Evolutionary conservation across 2,329 filamentous ascomycete genomes (phyloP).

Genomic region (Cladophialophora carrionii): DNA sequence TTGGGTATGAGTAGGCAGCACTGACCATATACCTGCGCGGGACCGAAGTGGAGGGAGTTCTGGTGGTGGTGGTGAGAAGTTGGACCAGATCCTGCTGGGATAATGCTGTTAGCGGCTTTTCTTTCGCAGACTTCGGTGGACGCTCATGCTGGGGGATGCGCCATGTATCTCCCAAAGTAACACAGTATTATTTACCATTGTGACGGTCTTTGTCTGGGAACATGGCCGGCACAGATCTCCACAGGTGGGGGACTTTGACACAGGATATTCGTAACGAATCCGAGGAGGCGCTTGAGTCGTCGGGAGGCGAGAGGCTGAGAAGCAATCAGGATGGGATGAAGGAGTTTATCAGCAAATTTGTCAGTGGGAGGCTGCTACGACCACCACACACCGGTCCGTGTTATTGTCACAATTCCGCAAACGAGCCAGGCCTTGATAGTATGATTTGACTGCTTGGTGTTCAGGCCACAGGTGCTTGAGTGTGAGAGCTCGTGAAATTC

Average conservation of each 20-base stretch:
- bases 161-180: neutral
- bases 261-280: neutral
- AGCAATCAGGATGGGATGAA: neutral
- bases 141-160: neutral
- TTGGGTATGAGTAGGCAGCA: neutral
- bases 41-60: neutral
- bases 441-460: neutral
- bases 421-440: neutral
- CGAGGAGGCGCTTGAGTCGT: neutral
- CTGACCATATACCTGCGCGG: neutral
- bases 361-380: neutral
- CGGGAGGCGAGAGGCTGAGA: neutral
- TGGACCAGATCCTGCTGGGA: conserved; percentile 11
- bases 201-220: neutral
- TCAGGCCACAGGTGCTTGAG: no score
- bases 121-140: neutral
- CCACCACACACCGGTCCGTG: neutral
- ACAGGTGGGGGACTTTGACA: neutral
- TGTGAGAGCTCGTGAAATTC: neutral
- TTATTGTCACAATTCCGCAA: neutral
- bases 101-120: conserved; percentile 11
- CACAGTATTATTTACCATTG: neutral
- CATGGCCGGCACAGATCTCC: neutral
- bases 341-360: neutral
- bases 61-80: conserved; percentile 2